These are phyloP conservation scores for Coemansia erecta DNA, from an alignment of 192 early-diverging fungal genomes.

Conservation along the genomic window DNA sequence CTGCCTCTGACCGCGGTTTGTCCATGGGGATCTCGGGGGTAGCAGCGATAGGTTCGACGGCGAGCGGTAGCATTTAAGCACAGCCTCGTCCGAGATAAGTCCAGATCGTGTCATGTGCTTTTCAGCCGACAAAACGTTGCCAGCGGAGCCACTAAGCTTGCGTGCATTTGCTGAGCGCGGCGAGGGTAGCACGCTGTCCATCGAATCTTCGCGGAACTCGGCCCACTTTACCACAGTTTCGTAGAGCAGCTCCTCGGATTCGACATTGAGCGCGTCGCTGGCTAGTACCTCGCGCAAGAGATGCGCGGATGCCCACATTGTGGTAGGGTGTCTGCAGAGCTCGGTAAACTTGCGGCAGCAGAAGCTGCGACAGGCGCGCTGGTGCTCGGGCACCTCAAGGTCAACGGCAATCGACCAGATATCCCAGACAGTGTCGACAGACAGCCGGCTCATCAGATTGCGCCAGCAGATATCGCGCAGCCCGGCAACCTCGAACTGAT, in stretches of 20 bases:
- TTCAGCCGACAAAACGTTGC: slow-evolving; percentile 21
- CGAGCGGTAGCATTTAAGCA: slow-evolving; percentile 46
- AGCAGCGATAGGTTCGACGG: slow-evolving; percentile 38
- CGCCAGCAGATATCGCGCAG: slow-evolving; percentile 49
- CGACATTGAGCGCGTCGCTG: slow-evolving; percentile 43
- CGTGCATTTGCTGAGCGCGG: background rate
- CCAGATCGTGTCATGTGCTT: slow-evolving; percentile 17
- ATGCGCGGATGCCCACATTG: slow-evolving; percentile 46
- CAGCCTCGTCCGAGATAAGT: slow-evolving; percentile 22
- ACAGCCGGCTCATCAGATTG: slow-evolving; percentile 18
- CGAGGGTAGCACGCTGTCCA: slow-evolving; percentile 2
- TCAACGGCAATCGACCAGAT: slow-evolving; percentile 48
- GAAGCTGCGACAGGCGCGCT: slow-evolving; percentile 25
- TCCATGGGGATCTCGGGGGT: slow-evolving; percentile 32
- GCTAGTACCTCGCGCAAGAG: slow-evolving; percentile 35
- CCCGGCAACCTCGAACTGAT: slow-evolving; percentile 38
- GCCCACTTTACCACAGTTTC: slow-evolving; percentile 44
- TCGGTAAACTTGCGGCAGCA: slow-evolving; percentile 43
- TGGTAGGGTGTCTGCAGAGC: slow-evolving; percentile 20
- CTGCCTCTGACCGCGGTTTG: background rate
- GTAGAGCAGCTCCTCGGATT: slow-evolving; percentile 41
- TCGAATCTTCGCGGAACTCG: slow-evolving; percentile 34
- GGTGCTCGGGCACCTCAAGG: slow-evolving; percentile 29
- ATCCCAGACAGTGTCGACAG: slow-evolving; percentile 44
- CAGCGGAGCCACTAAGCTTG: background rate